These are phyloP conservation scores for Acanthochlamys bracteata DNA, from an alignment of 106 monocot genomes.

Conservation along the genomic window DNA sequence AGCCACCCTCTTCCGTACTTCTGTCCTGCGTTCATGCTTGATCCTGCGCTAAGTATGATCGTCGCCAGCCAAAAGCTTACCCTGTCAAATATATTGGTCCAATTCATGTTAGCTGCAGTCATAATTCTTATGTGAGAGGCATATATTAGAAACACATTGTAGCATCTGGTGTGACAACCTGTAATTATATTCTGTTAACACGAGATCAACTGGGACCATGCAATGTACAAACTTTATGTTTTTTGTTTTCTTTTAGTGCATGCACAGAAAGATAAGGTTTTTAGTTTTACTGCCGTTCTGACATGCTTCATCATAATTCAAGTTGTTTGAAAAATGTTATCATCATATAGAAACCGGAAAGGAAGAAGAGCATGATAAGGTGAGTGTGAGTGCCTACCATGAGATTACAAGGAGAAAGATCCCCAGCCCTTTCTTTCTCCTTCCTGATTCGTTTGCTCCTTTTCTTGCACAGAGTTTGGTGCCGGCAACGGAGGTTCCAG, in stretches of 20 bases:
- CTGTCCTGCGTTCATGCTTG: conserved; percentile 80
- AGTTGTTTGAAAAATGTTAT: not conserved
- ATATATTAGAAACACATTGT: too few species aligned
- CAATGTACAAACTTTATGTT: too few species aligned
- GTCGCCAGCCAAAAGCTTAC: conserved; percentile 41
- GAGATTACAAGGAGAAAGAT: conserved; percentile 38
- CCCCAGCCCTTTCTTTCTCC: conserved; percentile 9
- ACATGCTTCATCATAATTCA: too few species aligned
- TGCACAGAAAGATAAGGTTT: not conserved
- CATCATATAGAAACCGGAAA: too few species aligned
- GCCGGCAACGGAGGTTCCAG: conserved; percentile 35
- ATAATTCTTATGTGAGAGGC: too few species aligned
- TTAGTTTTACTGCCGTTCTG: not conserved
- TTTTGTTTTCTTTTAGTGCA: not conserved
- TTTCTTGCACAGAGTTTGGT: conserved; percentile 7
- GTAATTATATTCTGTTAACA: not conserved
- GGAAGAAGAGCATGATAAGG: too few species aligned
- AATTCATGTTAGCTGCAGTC: not conserved
- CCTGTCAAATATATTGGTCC: conserved; percentile 21
- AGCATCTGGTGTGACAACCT: too few species aligned
- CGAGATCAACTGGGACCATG: not conserved
- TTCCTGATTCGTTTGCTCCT: not conserved
- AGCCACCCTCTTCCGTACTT: conserved; percentile 71
- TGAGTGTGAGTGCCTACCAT: conserved; percentile 27
- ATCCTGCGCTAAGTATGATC: conserved; percentile 38